Evolutionary conservation across 371 early-diverging fungal genomes (phyloP), one percentile per base, ranked within the genome.

Genomic region (Rozella allomycis): DNA sequence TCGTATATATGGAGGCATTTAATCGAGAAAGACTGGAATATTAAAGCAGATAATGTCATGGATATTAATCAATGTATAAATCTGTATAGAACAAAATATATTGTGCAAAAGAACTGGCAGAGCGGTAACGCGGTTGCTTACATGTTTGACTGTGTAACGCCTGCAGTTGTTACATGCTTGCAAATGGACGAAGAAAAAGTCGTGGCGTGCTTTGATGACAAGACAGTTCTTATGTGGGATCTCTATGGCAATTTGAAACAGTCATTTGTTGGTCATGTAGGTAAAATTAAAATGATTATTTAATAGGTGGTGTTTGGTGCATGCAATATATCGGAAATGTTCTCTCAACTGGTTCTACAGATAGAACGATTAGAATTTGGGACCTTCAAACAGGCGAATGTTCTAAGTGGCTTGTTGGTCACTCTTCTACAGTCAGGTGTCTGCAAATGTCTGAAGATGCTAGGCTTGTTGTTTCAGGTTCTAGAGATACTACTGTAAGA

Each of bases 251-350:
- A 54, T 14, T 46, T 69, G 7, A 55, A 69, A 31, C 57, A 59
- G 26, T 45, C 42, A 21, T 61, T 96, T 13, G 56, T 54, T 10
- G 96, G 94, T 4, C 98, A 97, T 50, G 82, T 80, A 17, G n/a
- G n/a, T n/a, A n/a, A n/a, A n/a, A n/a, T n/a, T n/a, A n/a, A n/a
- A n/a, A n/a, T n/a, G n/a, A n/a, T n/a, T n/a, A n/a, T n/a, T n/a
- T n/a, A n/a, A n/a, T n/a, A n/a, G 96, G 96, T 20, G 97, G 98
- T 30, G 91, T 98, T 2, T 97, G 98, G 98, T 82, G 93, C 0
- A 59, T 97, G 33, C 75, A 84, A 36, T 80, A 79, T 39, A 68
- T 71, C 22, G 78, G 75, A 26, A 72, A 79, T 31, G 69, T 78
- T 0, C 60, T 97, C 1, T 86, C 93, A 3, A 81, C 81, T 23